Evolutionary conservation across 2,329 filamentous ascomycete genomes (phyloP), one percentile per base, ranked within the genome.

Genomic region (Tolypocladium endophyticum): DNA sequence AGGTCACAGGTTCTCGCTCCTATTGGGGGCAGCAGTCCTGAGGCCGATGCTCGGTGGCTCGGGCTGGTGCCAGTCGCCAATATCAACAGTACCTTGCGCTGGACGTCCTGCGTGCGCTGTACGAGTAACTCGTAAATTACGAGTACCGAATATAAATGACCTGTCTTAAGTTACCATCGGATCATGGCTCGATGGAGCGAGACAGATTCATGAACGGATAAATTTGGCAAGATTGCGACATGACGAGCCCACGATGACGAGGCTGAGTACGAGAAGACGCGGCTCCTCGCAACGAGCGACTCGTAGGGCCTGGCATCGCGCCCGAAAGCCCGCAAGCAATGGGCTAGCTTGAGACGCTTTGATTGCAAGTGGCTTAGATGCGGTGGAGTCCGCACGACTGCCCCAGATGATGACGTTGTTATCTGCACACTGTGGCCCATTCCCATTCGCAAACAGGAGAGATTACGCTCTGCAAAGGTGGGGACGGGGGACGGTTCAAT

Each of bases 331-430:
- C 12, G 20, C 9, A 14, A 18, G 6, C n/a, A 28, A 33, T 20
- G 47, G 47, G 28, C 28, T 52, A 50, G 55, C 33, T 43, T 39
- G 25, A 56, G 38, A 50, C 38, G 20, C 23, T 38, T 54, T 56
- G 36, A 56, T 59, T 56, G 52, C 53, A 33, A 38, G 58, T 56
- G 58, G 58, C 58, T 59, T 36, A 59, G 45, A 54, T 28, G 58
- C 20, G 20, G 45, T 43, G 43, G 41, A 33, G 12, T 45, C 23
- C 35, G 23, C 30, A 16, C 41, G 28, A 35, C 39, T 38, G 41
- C 38, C 38, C n/a, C 47, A 56, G 56, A 60, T 47, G 55, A 62
- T 62, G 61, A 62, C 59, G 61, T 62, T 57, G 30, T 28, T 18
- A 39, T 57, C 28, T 58, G 43, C 56, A 36, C 41, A 38, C 16